Evolutionary conservation across 2,329 filamentous ascomycete genomes (phyloP).

Genomic region (Trichoderma oligosporum): DNA sequence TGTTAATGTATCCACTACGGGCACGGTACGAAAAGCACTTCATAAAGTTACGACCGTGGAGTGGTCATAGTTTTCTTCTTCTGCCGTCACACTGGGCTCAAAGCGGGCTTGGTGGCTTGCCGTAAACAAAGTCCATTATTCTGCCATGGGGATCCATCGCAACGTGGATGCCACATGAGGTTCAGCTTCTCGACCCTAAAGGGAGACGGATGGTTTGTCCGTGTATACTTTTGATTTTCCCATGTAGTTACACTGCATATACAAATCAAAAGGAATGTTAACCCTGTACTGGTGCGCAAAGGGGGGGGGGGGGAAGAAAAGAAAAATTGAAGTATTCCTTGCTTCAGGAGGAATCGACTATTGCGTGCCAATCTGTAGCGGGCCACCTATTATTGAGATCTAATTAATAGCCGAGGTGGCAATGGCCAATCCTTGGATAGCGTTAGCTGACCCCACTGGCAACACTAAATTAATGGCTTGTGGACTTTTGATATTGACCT

Average conservation of each 20-base stretch:
- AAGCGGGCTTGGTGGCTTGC: not conserved
- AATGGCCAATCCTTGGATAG: conserved; percentile 7
- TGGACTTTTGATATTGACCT: not conserved
- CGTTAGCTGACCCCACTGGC: not conserved
- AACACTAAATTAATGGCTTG: not conserved
- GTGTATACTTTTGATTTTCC: not conserved
- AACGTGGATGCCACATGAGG: conserved; percentile 15
- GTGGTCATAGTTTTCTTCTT: not conserved
- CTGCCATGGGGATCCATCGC: not conserved
- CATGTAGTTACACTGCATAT: not conserved
- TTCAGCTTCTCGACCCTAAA: conserved; percentile 6
- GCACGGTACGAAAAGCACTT: not conserved
- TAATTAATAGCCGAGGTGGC: conserved; percentile 1
- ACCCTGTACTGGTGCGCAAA: too few species aligned
- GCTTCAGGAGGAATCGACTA: conserved; percentile 10
- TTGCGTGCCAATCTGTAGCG: conserved; percentile 19
- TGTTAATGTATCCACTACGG: not conserved
- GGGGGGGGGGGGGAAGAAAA: not conserved
- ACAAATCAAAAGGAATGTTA: not conserved
- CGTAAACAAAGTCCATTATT: not conserved
- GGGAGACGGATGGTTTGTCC: not conserved
- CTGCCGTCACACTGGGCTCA: not conserved
- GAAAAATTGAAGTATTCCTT: not conserved
- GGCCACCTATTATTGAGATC: conserved; percentile 1
- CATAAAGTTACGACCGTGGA: not conserved